Evolutionary conservation across 75 land plant species (phyloP), one percentile per base, ranked within the genome.

Genomic region (Larix kaempferi): DNA sequence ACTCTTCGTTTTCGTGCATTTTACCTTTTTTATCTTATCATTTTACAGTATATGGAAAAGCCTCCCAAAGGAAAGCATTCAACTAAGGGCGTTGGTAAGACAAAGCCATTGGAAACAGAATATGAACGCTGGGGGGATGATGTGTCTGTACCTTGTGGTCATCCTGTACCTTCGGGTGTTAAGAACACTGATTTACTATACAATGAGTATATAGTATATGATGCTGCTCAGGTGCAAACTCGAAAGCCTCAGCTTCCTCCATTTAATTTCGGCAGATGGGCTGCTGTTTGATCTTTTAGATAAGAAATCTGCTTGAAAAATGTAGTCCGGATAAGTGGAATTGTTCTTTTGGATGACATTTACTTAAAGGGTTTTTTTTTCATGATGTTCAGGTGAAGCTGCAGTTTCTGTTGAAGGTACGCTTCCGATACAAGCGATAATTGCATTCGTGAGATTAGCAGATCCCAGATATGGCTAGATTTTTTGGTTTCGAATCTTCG

Each of bases 131-230:
- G 94, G 91, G 89, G 77, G 74, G 91, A 95, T 82, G 89, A 84
- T 37, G 92, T 94, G 56, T 73, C 77, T 59, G 99, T 96, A 69
- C 99, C 99, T 26, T 96, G 98, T 84, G 99, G 99, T 1, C 80
- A 79, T 39, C 95, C 99, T 60, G 95, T 92, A 59, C 66, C 90
- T 22, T 96, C 99, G n/a, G 80, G 77, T 37, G 82, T 89, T 57
- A 76, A 78, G 71, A 77, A 86, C 1, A 85, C 92, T 16, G 90
- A 89, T 71, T 81, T 96, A 10, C 77, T 89, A 86, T 96, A 96
- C 77, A 96, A 96, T 73, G 99, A 96, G 71, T 96, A 94, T 75
- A 94, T 96, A 55, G 99, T 96, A 14, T 96, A 96, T 78, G 74
- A 94, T 77, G 89, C 90, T 23, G 83, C 93, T 27, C 99, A 96